Base-by-base conservation (phyloP, 306 rosid species). In the Cicer judaicum region DNA sequence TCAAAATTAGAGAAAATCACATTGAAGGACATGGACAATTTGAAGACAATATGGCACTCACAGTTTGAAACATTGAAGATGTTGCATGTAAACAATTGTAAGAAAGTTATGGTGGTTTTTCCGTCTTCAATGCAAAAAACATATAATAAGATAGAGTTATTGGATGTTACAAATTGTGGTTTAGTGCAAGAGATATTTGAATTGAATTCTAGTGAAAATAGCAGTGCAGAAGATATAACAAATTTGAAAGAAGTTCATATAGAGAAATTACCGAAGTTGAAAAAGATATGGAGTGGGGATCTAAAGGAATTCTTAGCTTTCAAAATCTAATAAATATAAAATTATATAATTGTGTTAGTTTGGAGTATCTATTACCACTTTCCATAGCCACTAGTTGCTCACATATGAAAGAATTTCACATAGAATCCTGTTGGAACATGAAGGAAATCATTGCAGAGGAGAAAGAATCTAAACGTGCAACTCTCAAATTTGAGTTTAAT, bases 81-180 rank as follows among this genome's bases (percentile, higher is more conserved):
- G 72, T 47, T 67, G 21, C 4, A 67, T 21, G 72, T 67, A 8
- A 47, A 7, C 10, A 67, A 67, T 7, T 67, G 72, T 67, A 10
- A 47, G 4, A 46, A 46, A 24, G 47, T 67, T 67, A 21, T 24
- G 42, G 57, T 46, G 4, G 11, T 47, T 21, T 67, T 24, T 18
- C 36, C 61, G 2, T 16, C 36, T 7, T 16, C 60, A 54, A 7
- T 16, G 36, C 36, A 54, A 2, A 54, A 54, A 18, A 7, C 61
- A 1, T 54, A 54, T 18, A 1, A 7, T 10, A 54, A 54, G 18
- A 29, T 54, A 2, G 61, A 54, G 13, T 12, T 54, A 1, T 61
- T 61, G n/a, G 66, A 36, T 46, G 46, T 36, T 36, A 36, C 1
- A 6, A 15, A 61, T 36, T 61, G 66, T 61, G 66, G 10, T 59